Conservation (phyloP, 169 alveolate genomes). For the Plasmodium sp. region DNA sequence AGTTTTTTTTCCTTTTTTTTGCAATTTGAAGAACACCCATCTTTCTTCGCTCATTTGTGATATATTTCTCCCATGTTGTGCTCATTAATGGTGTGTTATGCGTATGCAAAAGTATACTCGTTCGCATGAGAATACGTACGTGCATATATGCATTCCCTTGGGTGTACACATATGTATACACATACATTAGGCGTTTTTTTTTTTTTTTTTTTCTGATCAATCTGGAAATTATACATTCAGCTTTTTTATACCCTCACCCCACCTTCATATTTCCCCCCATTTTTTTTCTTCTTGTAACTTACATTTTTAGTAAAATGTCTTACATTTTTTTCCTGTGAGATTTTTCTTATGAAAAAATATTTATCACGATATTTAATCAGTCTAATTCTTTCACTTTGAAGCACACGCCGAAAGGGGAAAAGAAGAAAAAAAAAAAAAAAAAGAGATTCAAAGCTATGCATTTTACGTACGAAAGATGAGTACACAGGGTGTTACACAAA, state of each 20-base stretch:
- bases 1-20: background rate
- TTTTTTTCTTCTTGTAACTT: background rate
- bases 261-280: background rate
- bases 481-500: background rate
- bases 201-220: background rate
- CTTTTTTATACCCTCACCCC: background rate
- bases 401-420: background rate
- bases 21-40: background rate
- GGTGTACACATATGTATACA: background rate
- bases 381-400: slow-evolving; percentile 8
- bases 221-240: background rate
- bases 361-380: background rate
- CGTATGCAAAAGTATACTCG: background rate
- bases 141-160: background rate
- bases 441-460: background rate
- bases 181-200: background rate
- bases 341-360: background rate
- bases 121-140: background rate
- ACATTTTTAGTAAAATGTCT: background rate
- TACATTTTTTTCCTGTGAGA: background rate
- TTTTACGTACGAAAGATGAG: background rate
- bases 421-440: background rate
- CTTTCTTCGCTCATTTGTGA: background rate
- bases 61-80: background rate
- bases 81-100: background rate